Conservation (phyloP, 768 basidiomycete genomes). For the Tylopilus rubrobrunneus region DNA sequence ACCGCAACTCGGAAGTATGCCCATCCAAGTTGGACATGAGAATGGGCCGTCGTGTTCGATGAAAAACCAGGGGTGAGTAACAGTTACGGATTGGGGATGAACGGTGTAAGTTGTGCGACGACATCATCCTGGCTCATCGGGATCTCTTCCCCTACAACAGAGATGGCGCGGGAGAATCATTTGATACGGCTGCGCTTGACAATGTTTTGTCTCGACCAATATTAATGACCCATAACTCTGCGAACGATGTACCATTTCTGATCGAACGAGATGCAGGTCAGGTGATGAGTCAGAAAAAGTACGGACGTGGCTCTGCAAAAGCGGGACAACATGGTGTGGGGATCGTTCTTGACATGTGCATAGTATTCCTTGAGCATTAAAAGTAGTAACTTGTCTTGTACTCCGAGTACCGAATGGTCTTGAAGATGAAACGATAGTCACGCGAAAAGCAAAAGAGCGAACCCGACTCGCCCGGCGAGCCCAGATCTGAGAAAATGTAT, state of each 20-base stretch:
- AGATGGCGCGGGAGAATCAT: conserved; percentile 4
- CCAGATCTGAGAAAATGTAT: conserved; percentile 96
- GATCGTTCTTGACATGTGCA: conserved; percentile 83
- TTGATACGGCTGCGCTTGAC: conserved; percentile 14
- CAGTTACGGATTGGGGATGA: conserved; percentile 60
- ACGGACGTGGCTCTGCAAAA: too few species aligned
- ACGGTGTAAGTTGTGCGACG: conserved; percentile 56
- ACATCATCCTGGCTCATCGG: conserved; percentile 42
- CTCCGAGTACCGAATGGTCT: conserved; percentile 92
- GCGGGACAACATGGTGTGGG: conserved; percentile 87
- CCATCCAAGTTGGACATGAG: conserved; percentile 84
- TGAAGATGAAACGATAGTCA: conserved; percentile 99
- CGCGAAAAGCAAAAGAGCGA: conserved; percentile 99
- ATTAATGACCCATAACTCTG: conserved; percentile 18
- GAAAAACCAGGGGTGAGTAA: conserved; percentile 65
- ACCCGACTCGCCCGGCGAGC: conserved; percentile 96
- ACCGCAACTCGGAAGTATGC: conserved; percentile 91
- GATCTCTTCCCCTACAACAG: conserved; percentile 13
- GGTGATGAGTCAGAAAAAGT: too few species aligned
- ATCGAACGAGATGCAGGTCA: too few species aligned
- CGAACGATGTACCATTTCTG: too few species aligned
- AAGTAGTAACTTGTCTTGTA: conserved; percentile 92
- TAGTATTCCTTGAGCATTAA: conserved; percentile 82
- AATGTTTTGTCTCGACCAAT: conserved; percentile 10
- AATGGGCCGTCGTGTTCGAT: conserved; percentile 80